Percentiles rank a stretch among this genome's conserved stretches.
Evolutionary conservation across 2,329 filamentous ascomycete species (phyloP).

Genomic region (Emydomyces testavorans): DNA sequence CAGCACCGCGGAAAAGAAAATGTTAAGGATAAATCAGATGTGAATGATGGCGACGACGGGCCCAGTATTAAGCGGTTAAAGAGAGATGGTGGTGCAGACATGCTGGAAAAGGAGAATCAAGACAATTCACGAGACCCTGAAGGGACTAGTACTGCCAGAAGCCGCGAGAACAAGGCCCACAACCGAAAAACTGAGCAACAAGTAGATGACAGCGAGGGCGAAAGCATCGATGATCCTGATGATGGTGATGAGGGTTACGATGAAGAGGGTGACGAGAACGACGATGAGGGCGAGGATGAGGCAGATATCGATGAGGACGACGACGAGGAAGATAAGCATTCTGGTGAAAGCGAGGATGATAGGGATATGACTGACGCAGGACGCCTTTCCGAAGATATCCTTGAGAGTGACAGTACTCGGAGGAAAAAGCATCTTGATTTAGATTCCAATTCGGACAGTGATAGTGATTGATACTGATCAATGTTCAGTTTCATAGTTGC

Average conservation of each 20-base stretch:
- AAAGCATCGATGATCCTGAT: conserved; percentile 19
- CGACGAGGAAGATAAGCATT: conserved; percentile 17
- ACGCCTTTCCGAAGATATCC: conserved; percentile 15
- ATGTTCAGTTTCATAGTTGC: too few relatives aligned
- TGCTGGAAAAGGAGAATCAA: neutral
- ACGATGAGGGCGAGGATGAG: conserved; percentile 21
- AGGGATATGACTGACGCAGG: conserved; percentile 14
- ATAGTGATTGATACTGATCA: conserved; percentile 13
- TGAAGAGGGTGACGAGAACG: conserved; percentile 21
- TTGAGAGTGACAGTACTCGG: conserved; percentile 18
- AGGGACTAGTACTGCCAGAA: conserved; percentile 4
- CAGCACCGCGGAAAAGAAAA: conserved; percentile 31
- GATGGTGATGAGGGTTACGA: conserved; percentile 21
- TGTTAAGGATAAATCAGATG: conserved; percentile 37
- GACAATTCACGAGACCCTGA: neutral
- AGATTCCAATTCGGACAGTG: conserved; percentile 29
- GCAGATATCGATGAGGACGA: neutral
- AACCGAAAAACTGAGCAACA: conserved; percentile 11
- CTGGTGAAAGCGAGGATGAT: neutral
- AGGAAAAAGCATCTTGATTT: conserved; percentile 22
- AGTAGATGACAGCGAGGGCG: conserved; percentile 19
- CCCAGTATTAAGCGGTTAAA: conserved; percentile 40
- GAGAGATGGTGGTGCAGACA: conserved; percentile 20
- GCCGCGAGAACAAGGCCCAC: conserved; percentile 7
- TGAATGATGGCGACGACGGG: conserved; percentile 47